Percentiles rank a stretch among this genome's conserved stretches.
Conservation (phyloP, 2,329 filamentous ascomycete species). For the Microthyrium microscopicum region DNA sequence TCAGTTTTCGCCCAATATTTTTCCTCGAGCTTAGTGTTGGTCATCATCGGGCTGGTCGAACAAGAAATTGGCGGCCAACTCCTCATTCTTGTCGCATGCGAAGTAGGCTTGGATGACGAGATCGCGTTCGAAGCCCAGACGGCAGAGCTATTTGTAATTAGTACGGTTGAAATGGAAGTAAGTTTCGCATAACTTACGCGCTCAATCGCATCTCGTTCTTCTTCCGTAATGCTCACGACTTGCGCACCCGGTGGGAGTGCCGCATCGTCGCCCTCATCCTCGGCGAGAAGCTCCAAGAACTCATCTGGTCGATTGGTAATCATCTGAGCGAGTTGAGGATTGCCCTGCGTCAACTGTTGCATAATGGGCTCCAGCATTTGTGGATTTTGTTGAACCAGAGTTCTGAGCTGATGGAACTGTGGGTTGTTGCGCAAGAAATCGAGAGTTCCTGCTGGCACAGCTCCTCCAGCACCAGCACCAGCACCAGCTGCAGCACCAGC, state of each 20-base stretch:
- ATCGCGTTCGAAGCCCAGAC: conserved; percentile 82
- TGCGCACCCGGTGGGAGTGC: conserved; percentile 77
- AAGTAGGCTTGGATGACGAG: conserved; percentile 97
- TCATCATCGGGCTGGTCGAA: conserved; percentile 93
- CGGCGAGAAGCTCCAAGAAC: conserved; percentile 77
- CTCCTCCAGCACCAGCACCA: conserved; percentile 33
- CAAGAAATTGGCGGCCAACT: conserved; percentile 91
- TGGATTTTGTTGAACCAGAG: conserved; percentile 93
- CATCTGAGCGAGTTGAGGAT: conserved; percentile 82
- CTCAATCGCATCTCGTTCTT: conserved; percentile 94
- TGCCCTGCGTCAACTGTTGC: conserved; percentile 86
- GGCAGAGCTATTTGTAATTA: conserved; percentile 49
- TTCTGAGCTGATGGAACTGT: conserved; percentile 93
- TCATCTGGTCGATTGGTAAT: conserved; percentile 87
- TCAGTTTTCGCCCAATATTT: too few species aligned
- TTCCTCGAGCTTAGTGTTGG: too few species aligned
- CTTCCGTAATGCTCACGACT: conserved; percentile 80
- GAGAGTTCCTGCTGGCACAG: conserved; percentile 53
- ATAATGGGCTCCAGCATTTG: conserved; percentile 98
- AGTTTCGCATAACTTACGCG: conserved; percentile 41
- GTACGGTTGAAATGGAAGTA: conserved; percentile 5
- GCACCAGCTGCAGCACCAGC: conserved; percentile 30
- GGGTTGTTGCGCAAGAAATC: conserved; percentile 91
- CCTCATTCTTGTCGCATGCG: conserved; percentile 98
- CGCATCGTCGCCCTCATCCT: conserved; percentile 72